These are phyloP conservation scores for Monilinia fructigena DNA, from an alignment of 2,329 filamentous ascomycete genomes.

Conservation along the genomic window DNA sequence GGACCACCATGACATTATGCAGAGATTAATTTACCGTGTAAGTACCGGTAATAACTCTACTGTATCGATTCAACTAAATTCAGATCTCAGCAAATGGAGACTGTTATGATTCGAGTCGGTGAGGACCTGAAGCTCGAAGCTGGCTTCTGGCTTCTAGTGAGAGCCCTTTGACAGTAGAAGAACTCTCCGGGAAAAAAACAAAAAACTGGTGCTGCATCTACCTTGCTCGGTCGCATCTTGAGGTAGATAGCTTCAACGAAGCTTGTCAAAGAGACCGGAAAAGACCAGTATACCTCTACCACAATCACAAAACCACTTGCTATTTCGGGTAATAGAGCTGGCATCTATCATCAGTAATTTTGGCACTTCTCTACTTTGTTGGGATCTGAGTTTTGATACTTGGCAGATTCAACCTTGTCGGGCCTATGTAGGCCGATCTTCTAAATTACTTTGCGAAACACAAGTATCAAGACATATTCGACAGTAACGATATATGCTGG, in stretches of 20 bases:
- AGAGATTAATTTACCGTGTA: slow-evolving; percentile 3
- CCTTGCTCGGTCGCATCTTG: not conserved
- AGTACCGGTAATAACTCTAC: not conserved
- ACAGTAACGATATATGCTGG: slow-evolving; percentile 11
- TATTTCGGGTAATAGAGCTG: not conserved
- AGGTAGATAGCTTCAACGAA: slow-evolving; percentile 12
- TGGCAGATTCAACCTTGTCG: not conserved
- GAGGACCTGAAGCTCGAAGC: slow-evolving; percentile 1
- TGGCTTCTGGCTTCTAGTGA: not conserved
- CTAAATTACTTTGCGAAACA: not conserved
- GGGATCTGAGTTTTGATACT: not conserved
- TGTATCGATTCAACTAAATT: not conserved
- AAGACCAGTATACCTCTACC: not conserved
- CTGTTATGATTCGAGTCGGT: not conserved
- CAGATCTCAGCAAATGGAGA: not conserved
- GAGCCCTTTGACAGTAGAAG: not conserved
- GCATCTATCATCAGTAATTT: slow-evolving; percentile 1
- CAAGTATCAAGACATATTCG: not conserved
- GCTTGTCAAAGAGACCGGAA: not conserved
- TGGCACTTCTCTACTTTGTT: not conserved
- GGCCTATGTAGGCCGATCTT: not conserved
- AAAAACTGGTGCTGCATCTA: not conserved
- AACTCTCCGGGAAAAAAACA: not conserved
- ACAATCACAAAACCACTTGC: not conserved
- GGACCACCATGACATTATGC: not conserved